Conservation (phyloP, 805 yeast species). For the Saccharomycopsis sp. region DNA sequence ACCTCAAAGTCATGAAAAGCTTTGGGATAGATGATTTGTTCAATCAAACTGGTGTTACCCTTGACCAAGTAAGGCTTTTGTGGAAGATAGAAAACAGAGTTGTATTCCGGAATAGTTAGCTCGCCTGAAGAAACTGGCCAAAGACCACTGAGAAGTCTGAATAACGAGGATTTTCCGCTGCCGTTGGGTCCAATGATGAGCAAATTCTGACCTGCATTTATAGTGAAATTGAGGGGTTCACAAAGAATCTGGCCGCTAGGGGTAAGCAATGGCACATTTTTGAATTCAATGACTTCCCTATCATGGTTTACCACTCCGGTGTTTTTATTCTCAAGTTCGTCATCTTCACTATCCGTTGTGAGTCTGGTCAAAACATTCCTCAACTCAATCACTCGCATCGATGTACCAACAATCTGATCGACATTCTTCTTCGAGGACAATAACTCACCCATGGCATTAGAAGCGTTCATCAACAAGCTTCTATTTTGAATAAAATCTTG, state of each 20-base stretch:
- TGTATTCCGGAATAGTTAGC: constrained; percentile 52
- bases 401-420: constrained; percentile 76
- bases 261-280: constrained; percentile 70
- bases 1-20: constrained; percentile 47
- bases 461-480: constrained; percentile 71
- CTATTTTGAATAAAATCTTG: constrained; percentile 69
- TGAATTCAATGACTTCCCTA: constrained; percentile 57
- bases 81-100: constrained; percentile 71
- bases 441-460: constrained; percentile 80
- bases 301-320: constrained; percentile 34
- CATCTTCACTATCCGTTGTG: constrained; percentile 21
- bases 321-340: constrained; percentile 16
- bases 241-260: constrained; percentile 75
- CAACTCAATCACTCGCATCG: constrained; percentile 63
- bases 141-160: constrained; percentile 83
- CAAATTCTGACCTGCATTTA: constrained; percentile 75
- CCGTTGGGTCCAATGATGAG: constrained; percentile 95
- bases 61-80: constrained; percentile 82
- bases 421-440: constrained; percentile 78
- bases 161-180: constrained; percentile 88
- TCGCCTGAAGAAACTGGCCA: constrained; percentile 69
- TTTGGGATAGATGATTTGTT: constrained; percentile 85
- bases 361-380: constrained; percentile 46
- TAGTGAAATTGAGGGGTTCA: constrained; percentile 54
- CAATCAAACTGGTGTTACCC: constrained; percentile 60